Conservation (phyloP, 2,329 filamentous ascomycete genomes). For the Alternaria metachromatica region DNA sequence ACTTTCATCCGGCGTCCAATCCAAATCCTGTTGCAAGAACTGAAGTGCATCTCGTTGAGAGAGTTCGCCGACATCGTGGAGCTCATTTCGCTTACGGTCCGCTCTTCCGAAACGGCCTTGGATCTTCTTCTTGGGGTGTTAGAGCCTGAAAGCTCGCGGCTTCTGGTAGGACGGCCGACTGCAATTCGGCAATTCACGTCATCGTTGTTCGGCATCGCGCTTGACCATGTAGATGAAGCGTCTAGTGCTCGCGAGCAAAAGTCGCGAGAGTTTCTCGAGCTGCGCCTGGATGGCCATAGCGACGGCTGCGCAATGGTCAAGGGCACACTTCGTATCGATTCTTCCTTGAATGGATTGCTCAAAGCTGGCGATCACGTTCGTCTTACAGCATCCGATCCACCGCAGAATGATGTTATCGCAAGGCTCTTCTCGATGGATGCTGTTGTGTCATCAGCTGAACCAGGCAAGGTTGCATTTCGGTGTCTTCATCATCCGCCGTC, state of each 20-base stretch:
- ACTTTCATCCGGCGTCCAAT: slow-evolving; percentile 39
- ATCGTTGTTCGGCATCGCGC: slow-evolving; percentile 47
- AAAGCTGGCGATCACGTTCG: slow-evolving; percentile 42
- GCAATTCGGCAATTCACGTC: slow-evolving; percentile 40
- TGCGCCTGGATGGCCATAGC: slow-evolving; percentile 12
- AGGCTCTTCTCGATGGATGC: slow-evolving; percentile 49
- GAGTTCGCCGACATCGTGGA: slow-evolving; percentile 41
- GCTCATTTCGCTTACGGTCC: slow-evolving; percentile 41
- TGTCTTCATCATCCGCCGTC: slow-evolving; percentile 51
- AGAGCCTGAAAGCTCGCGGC: slow-evolving; percentile 38
- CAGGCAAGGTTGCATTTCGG: slow-evolving; percentile 42
- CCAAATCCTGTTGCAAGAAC: slow-evolving; percentile 27
- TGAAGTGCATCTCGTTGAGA: slow-evolving; percentile 33
- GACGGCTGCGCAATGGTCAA: slow-evolving; percentile 22
- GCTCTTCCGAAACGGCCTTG: slow-evolving; percentile 39
- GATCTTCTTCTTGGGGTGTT: slow-evolving; percentile 45
- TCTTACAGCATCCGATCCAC: slow-evolving; percentile 42
- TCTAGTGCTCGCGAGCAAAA: slow-evolving; percentile 14
- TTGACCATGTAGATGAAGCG: slow-evolving; percentile 52
- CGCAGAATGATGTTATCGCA: slow-evolving; percentile 38
- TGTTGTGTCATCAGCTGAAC: slow-evolving; percentile 42
- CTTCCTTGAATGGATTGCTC: slow-evolving; percentile 16
- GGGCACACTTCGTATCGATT: slow-evolving; percentile 25
- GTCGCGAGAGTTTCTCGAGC: slow-evolving; percentile 13
- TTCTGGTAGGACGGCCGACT: slow-evolving; percentile 35